Base-by-base conservation (phyloP, 2,329 filamentous ascomycete species). In the Sporothrix phasma region DNA sequence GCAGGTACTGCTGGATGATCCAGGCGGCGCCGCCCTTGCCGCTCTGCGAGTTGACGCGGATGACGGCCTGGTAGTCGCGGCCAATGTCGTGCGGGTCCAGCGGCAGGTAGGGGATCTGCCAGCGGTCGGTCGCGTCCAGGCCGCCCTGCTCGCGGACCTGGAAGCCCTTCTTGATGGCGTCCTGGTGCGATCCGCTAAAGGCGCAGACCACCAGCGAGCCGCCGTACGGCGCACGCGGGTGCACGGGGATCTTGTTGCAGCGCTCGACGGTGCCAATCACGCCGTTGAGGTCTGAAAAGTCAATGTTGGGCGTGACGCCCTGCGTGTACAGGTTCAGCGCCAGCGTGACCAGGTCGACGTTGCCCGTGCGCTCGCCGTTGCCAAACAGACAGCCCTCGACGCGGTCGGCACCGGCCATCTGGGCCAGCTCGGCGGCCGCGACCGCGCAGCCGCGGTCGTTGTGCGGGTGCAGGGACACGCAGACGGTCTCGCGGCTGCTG, bases 51-150 rank as follows among this genome's bases (percentile, higher is more conserved):
- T 97, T 99, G 83, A 97, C 93, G 66, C 93, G 89, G 73, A 97
- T 97, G 73, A 97, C 89, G 65, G 93, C 93, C 77, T 97, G 92
- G 83, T 97, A 97, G n/a, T 88, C 97, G 65, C 93, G 87, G 60
- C 93, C 93, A 68, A 97, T 96, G 72, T 97, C 93, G 72, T 89
- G 83, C 5, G 93, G 93, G 72, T 97, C 93, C 70, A 97, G 83
- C 13, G 93, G 93, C 58, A 97, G 87, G 73, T 97, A 97, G 0
- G 93, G 93, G 45, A 97, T 82, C 70, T 89, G 79, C 93, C 93
- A 97, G 46, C 77, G 79, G 71, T 87, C 84, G 64, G 93, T 85
- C 72, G 82, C 78, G 5, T 76, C 78, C 53, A 81, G 79, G 62
- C 80, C 82, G 0, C 81, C 76, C 51, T 80, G 76, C 73, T 92